A percentile compares a stretch with the other conserved stretches of the same genome.
phyloP scores from a whole-genome alignment of 768 basidiomycete species.

The Thelephora ganbajun region DNA sequence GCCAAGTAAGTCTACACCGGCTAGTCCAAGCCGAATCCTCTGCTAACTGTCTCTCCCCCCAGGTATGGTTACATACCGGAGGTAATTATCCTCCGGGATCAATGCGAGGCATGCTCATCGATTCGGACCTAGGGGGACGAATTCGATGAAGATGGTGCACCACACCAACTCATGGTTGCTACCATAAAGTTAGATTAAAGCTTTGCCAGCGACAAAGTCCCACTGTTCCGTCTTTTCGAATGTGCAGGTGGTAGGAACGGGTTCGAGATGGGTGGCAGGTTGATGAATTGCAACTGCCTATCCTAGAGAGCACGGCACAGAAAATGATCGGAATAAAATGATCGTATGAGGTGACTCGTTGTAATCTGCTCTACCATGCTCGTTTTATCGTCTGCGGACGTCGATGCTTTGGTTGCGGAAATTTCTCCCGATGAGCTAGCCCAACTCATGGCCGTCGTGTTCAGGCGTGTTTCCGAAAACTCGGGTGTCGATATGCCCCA shows the following conservation, averaged over 20 bases:
- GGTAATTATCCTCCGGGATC: conserved; percentile 26
- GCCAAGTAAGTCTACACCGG: conserved; percentile 39
- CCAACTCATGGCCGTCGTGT: conserved; percentile 44
- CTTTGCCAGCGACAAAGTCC: too few relatives aligned
- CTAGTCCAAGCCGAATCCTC: conserved; percentile 10
- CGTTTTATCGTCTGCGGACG: conserved; percentile 47
- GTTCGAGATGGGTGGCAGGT: too few relatives aligned
- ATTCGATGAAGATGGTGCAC: conserved; percentile 75
- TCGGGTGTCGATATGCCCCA: conserved; percentile 32
- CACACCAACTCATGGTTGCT: conserved; percentile 73
- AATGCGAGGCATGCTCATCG: background rate
- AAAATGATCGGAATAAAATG: too few relatives aligned
- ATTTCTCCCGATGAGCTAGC: conserved; percentile 34
- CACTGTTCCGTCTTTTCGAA: too few relatives aligned
- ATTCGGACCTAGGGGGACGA: conserved; percentile 42
- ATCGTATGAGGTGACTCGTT: too few relatives aligned
- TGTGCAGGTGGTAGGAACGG: too few relatives aligned
- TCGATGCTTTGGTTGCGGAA: conserved; percentile 30
- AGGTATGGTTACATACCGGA: conserved; percentile 59
- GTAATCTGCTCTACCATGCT: conserved; percentile 24
- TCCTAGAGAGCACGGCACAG: too few relatives aligned
- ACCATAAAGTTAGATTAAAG: conserved; percentile 17
- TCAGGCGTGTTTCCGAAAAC: conserved; percentile 27
- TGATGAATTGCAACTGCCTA: too few relatives aligned
- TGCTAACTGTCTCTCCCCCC: conserved; percentile 11